Conservation (phyloP, 768 basidiomycete species). For the Tulasnella sp. region DNA sequence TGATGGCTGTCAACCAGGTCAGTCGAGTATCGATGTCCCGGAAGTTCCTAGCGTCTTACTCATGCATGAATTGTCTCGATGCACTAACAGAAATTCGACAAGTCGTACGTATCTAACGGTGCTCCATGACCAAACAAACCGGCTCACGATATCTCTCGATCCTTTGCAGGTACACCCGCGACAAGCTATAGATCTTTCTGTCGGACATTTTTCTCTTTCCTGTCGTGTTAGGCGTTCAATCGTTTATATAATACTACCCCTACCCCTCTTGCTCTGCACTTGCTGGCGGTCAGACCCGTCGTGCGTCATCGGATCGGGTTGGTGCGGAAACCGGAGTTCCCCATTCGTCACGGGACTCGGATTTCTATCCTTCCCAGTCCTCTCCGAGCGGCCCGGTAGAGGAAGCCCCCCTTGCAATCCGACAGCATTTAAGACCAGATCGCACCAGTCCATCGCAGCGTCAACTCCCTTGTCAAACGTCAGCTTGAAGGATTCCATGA, state of each 20-base stretch:
- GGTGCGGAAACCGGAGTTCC: background rate
- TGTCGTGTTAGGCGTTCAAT: conserved; percentile 7
- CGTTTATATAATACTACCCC: conserved; percentile 14
- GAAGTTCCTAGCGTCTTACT: background rate
- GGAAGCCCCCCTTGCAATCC: background rate
- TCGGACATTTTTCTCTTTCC: background rate
- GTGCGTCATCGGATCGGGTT: conserved; percentile 17
- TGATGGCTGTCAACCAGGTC: conserved; percentile 30
- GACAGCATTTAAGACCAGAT: background rate
- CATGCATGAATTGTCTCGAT: background rate
- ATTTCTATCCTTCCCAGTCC: background rate
- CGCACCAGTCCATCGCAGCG: background rate
- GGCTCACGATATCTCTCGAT: conserved; percentile 32
- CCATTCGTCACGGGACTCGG: conserved; percentile 16
- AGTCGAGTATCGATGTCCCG: background rate
- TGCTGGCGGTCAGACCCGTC: background rate
- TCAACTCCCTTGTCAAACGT: background rate
- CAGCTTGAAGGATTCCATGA: conserved; percentile 13
- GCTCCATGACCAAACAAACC: conserved; percentile 10
- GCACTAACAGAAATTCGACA: conserved; percentile 53
- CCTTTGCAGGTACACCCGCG: conserved; percentile 69
- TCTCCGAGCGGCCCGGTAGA: background rate
- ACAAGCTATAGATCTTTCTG: conserved; percentile 58
- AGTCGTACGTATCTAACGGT: conserved; percentile 55
- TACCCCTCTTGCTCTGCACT: background rate